Evolutionary conservation across 768 basidiomycete species (phyloP), one percentile per base, ranked within the genome.

Genomic region (Naganishia friedmannii): DNA sequence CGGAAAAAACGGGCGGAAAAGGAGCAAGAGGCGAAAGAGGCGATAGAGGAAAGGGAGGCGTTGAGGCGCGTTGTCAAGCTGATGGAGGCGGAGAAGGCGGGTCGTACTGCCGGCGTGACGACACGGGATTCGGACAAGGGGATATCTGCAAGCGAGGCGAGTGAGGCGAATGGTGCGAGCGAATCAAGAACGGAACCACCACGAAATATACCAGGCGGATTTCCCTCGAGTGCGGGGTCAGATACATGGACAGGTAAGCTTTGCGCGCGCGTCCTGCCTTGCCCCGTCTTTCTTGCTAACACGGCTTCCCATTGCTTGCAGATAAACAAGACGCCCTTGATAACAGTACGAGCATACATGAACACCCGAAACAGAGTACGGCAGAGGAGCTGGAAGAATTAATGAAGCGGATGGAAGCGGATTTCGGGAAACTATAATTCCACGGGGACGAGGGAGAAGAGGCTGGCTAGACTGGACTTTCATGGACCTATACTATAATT

Each of bases 21-120:
- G 70, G 79, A 80, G 70, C 78, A 80, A 31, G 73, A 72, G 26
- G 71, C 77, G 17, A 76, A 71, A 42, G 80, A 81, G 66, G 78
- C 76, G 28, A 74, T 73, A 29, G 75, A 74, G n/a, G 74, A 73
- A 13, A 72, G 74, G 13, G 74, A 75, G 6, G 69, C 65, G 57
- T 26, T 68, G 56, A 60, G 54, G 23, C 34, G 42, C 26, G 48
- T 65, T n/a, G 55, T 45, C 17, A 69, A 60, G 42, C 53, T 69
- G 42, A 37, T 68, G 19, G 76, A 72, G 15, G 69, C 45, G 15
- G 74, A 72, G 37, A 69, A 70, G 23, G 60, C 42, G 7, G 42
- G 9, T 2, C 15, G 42, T 42, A 17, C 66, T 32, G 60, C 57
- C 37, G 65, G 39, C 32, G 37, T 31, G 2, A n/a, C 26, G 12